A percentile compares a stretch with the other conserved stretches of the same genome.
These are phyloP conservation scores for Sporothrix dimorphospora DNA, from an alignment of 2,329 filamentous ascomycete genomes.

Conservation along the genomic window DNA sequence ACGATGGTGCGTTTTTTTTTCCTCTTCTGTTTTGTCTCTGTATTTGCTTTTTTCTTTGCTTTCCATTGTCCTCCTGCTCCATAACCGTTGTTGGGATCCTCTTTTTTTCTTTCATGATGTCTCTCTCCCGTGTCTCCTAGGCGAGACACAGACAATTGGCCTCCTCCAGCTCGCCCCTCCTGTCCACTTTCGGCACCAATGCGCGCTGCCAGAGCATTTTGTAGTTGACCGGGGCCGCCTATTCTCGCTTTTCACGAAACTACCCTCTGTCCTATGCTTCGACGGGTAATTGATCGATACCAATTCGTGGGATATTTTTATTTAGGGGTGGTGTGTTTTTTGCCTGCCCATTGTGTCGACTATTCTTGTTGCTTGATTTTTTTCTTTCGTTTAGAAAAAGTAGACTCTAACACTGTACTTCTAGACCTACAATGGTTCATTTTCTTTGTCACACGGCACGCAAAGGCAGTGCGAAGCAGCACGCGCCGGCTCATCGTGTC, in stretches of 20 bases:
- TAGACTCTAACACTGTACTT: background rate
- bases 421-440: slow-evolving; percentile 56
- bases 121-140: background rate
- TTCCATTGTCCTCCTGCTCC: background rate
- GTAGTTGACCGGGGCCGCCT: background rate
- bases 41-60: background rate
- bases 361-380: background rate
- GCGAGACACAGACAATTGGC: background rate
- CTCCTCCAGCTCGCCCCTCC: background rate
- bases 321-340: background rate
- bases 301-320: background rate
- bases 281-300: background rate
- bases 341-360: background rate
- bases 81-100: background rate
- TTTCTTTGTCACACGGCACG: slow-evolving; percentile 49
- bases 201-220: background rate
- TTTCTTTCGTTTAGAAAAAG: background rate
- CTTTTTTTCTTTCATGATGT: background rate
- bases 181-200: background rate
- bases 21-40: background rate
- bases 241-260: background rate
- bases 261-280: background rate
- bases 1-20: slow-evolving; percentile 37
- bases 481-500: slow-evolving; percentile 51
- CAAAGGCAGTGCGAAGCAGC: slow-evolving; percentile 41